These are phyloP conservation scores for Colletotrichum liriopes DNA, from an alignment of 2,329 filamentous ascomycete genomes.

Conservation along the genomic window DNA sequence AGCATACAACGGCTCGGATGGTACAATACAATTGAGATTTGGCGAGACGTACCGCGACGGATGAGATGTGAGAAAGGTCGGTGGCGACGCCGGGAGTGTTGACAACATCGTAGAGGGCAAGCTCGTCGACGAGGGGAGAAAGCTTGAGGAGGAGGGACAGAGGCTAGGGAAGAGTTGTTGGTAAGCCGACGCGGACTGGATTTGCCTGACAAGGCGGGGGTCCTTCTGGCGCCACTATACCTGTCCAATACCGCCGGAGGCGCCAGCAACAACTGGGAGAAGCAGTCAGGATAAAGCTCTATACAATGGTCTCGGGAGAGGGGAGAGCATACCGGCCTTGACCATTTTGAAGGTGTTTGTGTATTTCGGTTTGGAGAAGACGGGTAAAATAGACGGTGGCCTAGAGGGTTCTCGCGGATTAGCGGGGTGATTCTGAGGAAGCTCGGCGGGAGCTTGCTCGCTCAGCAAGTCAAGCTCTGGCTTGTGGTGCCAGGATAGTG, in stretches of 20 bases:
- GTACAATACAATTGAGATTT: constrained; percentile 15
- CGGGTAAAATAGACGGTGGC: constrained; percentile 9
- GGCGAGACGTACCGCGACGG: constrained; percentile 75
- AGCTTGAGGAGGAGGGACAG: constrained; percentile 97
- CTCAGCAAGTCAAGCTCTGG: constrained; percentile 25
- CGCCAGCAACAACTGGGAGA: constrained; percentile 85
- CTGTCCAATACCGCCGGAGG: constrained; percentile 98
- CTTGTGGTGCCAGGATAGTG: background rate
- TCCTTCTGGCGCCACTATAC: constrained; percentile 63
- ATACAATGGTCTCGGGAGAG: background rate
- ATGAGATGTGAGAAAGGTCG: constrained; percentile 98
- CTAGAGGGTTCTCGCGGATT: constrained; percentile 35
- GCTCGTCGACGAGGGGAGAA: constrained; percentile 88
- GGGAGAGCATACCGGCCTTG: constrained; percentile 69
- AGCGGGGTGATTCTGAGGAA: constrained; percentile 42
- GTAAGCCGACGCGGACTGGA: constrained; percentile 33
- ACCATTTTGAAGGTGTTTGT: constrained; percentile 64
- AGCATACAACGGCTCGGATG: constrained; percentile 7
- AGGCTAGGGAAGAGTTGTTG: constrained; percentile 71
- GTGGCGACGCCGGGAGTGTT: constrained; percentile 97
- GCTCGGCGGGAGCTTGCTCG: constrained; percentile 31
- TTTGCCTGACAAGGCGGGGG: constrained; percentile 30
- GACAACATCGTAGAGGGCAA: constrained; percentile 98
- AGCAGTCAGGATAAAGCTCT: constrained; percentile 9
- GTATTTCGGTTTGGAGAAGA: constrained; percentile 32